Evolutionary conservation across 208 protist genomes (phyloP).

Genomic region (Trypanosoma avium): DNA sequence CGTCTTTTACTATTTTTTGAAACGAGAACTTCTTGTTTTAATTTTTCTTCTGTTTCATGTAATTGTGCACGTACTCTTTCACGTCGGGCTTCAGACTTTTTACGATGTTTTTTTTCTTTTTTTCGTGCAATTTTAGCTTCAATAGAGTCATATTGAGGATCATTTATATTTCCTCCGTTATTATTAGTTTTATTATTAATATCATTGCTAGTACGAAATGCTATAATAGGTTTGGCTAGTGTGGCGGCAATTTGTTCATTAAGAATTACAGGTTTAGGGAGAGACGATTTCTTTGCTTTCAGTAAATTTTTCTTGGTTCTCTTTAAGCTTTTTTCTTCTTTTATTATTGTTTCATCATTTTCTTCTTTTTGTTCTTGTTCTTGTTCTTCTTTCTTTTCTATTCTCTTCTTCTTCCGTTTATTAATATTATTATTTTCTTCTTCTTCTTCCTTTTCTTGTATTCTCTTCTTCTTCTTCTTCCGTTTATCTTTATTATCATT

Average conservation of each 20-base stretch:
- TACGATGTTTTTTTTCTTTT: slow-evolving; percentile 79
- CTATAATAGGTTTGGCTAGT: slow-evolving; percentile 13
- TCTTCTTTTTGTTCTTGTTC: slow-evolving; percentile 20
- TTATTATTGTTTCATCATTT: not conserved
- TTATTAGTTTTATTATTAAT: not conserved
- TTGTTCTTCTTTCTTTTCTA: slow-evolving; percentile 1
- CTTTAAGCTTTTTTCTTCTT: not conserved
- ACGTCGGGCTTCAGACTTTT: slow-evolving; percentile 57
- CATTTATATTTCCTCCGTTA: slow-evolving; percentile 9
- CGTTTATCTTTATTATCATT: too few relatives aligned
- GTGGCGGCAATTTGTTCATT: slow-evolving; percentile 25
- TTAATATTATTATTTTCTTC: too few relatives aligned
- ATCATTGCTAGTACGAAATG: slow-evolving; percentile 7
- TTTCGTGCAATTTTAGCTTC: slow-evolving; percentile 78
- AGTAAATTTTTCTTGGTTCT: not conserved
- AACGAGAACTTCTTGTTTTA: slow-evolving; percentile 30
- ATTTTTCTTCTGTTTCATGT: slow-evolving; percentile 42
- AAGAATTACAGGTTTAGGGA: slow-evolving; percentile 9
- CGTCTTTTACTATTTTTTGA: slow-evolving; percentile 33
- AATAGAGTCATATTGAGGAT: too few relatives aligned
- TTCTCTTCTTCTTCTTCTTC: slow-evolving; percentile 3
- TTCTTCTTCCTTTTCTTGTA: not conserved
- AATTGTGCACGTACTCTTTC: slow-evolving; percentile 42
- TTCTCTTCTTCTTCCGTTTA: not conserved
- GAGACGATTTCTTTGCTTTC: slow-evolving; percentile 16